Evolutionary conservation across 805 yeast genomes (phyloP).

Genomic region (Candida germanica): DNA sequence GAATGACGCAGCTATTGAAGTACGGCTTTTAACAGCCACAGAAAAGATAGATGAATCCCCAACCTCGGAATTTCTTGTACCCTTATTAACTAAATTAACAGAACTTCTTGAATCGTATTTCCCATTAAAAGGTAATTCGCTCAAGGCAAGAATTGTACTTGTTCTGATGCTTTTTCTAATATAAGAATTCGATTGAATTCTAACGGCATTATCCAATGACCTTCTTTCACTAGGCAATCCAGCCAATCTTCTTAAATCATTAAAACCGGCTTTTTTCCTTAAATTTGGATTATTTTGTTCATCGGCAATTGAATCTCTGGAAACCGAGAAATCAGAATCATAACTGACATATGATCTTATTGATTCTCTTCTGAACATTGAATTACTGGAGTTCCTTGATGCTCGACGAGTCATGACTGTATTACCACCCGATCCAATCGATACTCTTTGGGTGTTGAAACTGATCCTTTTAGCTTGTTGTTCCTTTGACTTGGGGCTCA

Average conservation of each 20-base stretch:
- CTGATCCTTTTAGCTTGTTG: slow-evolving; percentile 22
- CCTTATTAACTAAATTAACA: not conserved
- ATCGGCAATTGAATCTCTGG: slow-evolving; percentile 13
- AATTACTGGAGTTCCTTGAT: slow-evolving; percentile 33
- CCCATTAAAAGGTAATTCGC: slow-evolving; percentile 36
- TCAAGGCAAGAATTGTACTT: slow-evolving; percentile 37
- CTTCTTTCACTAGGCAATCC: slow-evolving; percentile 12
- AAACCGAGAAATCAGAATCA: slow-evolving; percentile 51
- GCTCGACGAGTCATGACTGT: slow-evolving; percentile 9
- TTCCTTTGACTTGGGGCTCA: slow-evolving; percentile 35
- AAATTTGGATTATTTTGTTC: slow-evolving; percentile 18
- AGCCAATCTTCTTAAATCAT: slow-evolving; percentile 42
- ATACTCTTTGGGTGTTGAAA: slow-evolving; percentile 11
- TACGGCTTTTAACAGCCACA: slow-evolving; percentile 19
- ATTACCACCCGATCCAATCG: not conserved
- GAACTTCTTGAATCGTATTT: slow-evolving; percentile 10
- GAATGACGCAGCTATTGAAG: slow-evolving; percentile 7
- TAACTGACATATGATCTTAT: slow-evolving; percentile 55
- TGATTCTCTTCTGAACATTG: slow-evolving; percentile 35
- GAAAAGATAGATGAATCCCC: slow-evolving; percentile 37
- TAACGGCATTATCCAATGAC: slow-evolving; percentile 14
- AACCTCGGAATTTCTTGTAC: slow-evolving; percentile 17
- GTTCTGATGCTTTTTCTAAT: slow-evolving; percentile 30
- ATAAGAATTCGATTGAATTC: slow-evolving; percentile 22
- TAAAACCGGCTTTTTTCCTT: slow-evolving; percentile 50